phyloP scores from a whole-genome alignment of 148 eudicot species.

The Rhododendron ovatum region DNA sequence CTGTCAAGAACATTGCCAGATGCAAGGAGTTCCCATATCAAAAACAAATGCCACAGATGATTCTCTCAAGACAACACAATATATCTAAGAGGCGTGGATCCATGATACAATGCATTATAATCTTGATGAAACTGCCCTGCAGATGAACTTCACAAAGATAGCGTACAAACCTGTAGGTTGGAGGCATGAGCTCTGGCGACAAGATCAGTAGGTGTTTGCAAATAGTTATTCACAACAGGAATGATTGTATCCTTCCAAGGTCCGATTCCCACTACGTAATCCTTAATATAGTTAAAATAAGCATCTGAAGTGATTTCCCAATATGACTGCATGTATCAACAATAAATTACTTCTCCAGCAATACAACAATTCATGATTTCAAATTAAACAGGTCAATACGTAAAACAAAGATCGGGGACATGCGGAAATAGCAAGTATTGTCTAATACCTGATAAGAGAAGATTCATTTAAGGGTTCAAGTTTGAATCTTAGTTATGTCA shows the following conservation, averaged over 20 bases:
- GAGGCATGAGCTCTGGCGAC: conserved; percentile 92
- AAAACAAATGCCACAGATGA: background rate
- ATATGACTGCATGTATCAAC: conserved; percentile 47
- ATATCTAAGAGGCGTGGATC: background rate
- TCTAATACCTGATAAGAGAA: background rate
- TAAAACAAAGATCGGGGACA: background rate
- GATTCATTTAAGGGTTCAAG: background rate
- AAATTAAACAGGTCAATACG: background rate
- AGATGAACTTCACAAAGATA: background rate
- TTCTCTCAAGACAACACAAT: background rate
- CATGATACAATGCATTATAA: background rate
- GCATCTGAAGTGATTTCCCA: conserved; percentile 85
- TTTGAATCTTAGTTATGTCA: background rate
- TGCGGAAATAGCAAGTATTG: background rate
- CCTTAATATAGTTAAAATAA: conserved; percentile 66
- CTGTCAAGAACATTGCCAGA: background rate
- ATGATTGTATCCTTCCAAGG: conserved; percentile 94
- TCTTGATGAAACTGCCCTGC: background rate
- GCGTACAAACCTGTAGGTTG: conserved; percentile 60
- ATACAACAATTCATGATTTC: too few relatives aligned
- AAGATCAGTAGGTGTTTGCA: conserved; percentile 74
- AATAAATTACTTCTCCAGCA: background rate
- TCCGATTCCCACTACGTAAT: conserved; percentile 83
- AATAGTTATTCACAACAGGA: conserved; percentile 61
- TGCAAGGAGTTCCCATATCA: background rate